Percentiles rank a stretch among this genome's conserved stretches.
Conservation (phyloP, 2,329 filamentous ascomycete species). For the Arthrinium phaeospermum region DNA sequence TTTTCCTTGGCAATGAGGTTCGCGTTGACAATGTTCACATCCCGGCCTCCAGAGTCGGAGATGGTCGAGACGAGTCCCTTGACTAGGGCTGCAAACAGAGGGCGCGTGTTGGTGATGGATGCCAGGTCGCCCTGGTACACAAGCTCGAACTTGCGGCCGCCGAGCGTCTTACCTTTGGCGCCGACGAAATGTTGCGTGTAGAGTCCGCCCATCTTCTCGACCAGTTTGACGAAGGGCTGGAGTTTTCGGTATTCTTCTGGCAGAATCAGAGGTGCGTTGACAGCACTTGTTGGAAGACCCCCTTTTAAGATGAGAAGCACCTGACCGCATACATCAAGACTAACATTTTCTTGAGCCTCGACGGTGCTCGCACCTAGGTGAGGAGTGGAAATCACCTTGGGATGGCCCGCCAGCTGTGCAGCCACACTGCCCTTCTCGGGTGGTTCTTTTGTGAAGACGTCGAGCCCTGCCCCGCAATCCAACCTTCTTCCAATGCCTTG, state of each 20-base stretch:
- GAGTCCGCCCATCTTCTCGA: slow-evolving; percentile 79
- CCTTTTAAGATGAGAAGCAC: slow-evolving; percentile 75
- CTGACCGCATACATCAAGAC: slow-evolving; percentile 82
- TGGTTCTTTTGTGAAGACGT: slow-evolving; percentile 81
- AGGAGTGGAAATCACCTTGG: slow-evolving; percentile 77
- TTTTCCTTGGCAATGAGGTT: slow-evolving; percentile 76
- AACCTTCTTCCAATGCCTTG: slow-evolving; percentile 70
- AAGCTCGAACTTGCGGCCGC: slow-evolving; percentile 75
- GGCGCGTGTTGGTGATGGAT: slow-evolving; percentile 74
- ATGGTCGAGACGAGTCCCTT: slow-evolving; percentile 77
- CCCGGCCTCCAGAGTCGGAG: slow-evolving; percentile 66
- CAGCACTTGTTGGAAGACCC: slow-evolving; percentile 75
- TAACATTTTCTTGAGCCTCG: slow-evolving; percentile 85
- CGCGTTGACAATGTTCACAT: slow-evolving; percentile 86
- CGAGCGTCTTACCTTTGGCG: slow-evolving; percentile 50
- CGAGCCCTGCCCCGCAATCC: slow-evolving; percentile 79
- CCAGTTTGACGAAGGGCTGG: slow-evolving; percentile 75
- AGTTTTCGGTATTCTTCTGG: slow-evolving; percentile 81
- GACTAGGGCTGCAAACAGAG: slow-evolving; percentile 78
- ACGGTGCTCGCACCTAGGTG: slow-evolving; percentile 81
- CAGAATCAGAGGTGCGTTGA: slow-evolving; percentile 82
- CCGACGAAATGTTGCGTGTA: slow-evolving; percentile 77
- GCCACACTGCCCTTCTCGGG: slow-evolving; percentile 65
- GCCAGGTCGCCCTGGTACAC: slow-evolving; percentile 79
- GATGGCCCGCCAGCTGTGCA: slow-evolving; percentile 67